Evolutionary conservation across 176 grass and related monocot genomes (phyloP), one percentile per base, ranked within the genome.

Genomic region (Bromus sterilis): DNA sequence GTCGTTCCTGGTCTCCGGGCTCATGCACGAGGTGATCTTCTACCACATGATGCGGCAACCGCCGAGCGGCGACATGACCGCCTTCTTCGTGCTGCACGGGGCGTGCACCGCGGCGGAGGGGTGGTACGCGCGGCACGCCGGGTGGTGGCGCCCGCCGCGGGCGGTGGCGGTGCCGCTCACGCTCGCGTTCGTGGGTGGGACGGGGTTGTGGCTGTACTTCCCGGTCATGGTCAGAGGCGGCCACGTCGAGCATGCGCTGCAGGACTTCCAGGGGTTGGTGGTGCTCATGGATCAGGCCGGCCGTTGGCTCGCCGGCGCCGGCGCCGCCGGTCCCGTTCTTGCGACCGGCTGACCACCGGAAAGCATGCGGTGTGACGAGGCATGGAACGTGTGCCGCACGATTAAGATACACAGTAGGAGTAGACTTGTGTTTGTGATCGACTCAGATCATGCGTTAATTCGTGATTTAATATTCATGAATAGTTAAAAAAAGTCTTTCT

Each of bases 21-120:
- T 94, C 21, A 94, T 94, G 92, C 92, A 94, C 87, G 92, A 94
- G 84, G 60, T 83, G 15, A 78, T 87, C 3, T 89, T 94, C 77
- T 94, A 86, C 82, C 82, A 91, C 83, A 62, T 89, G 36, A 82
- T 87, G 34, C 4, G 55, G 6, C 25, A 15, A 21, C 14, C n/a
- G 2, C 88, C 92, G 3, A 86, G 34, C 4, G 92, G 92, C 35
- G 76, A 91, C 76, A 80, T 80, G 9, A 87, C 76, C 20, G 55
- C 76, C 4, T 94, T 94, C 64, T 91, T 94, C 81, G 15, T 86
- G 51, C 89, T 94, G 40, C 92, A 94, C 43, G 92, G 85, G 2
- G 68, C 30, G 36, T 79, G 89, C 78, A 46, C 80, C 3, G 79
- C 79, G 6, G 86, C 84, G 5, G 92, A 94, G 77, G 68, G 59